Base-by-base conservation (phyloP, 371 early-diverging fungal species). In the Mycotypha africana region DNA sequence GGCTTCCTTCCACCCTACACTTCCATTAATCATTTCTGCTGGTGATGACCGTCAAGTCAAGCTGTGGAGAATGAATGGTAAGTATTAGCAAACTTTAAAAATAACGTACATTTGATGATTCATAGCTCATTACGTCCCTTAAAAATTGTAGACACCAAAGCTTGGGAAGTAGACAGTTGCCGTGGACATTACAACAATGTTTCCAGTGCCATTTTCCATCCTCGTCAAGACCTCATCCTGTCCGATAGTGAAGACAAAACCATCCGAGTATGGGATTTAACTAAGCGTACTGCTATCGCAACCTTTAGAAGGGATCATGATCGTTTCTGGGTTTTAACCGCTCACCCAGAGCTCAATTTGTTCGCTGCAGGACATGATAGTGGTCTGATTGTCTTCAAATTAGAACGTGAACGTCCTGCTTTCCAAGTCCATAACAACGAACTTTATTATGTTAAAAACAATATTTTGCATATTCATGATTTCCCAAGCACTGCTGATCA, bases 101-200 rank as follows among this genome's bases (percentile, higher is more conserved):
- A 21, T 2, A 19, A 37, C 22, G 2, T 31, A 3, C 19, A n/a
- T n/a, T n/a, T n/a, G n/a, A n/a, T n/a, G n/a, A n/a, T n/a, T n/a
- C n/a, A n/a, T n/a, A n/a, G n/a, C n/a, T n/a, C n/a, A n/a, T n/a
- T n/a, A n/a, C n/a, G n/a, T n/a, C n/a, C n/a, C n/a, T n/a, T n/a
- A n/a, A n/a, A n/a, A n/a, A 6, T 8, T 14, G n/a, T 63, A 87
- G 91, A 95, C 49, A 85, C 90, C 33, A 85, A 87, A 58, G 96
- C 99, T 11, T 95, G 95, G 93, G 98, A 98, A 66, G 91, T 95
- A 12, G 99, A 98, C 58, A 91, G 97, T 16, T 93, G 93, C 73
- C 88, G 97, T 26, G 96, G 97, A 10, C 99, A 99, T 67, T 97
- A 92, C 70, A 95, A 93, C 81, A 97, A 97, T 54, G 95, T 99